Percentiles rank a stretch among this genome's conserved stretches.
Evolutionary conservation across 257 asterid species (phyloP).

Genomic region (Salvia miltiorrhiza): DNA sequence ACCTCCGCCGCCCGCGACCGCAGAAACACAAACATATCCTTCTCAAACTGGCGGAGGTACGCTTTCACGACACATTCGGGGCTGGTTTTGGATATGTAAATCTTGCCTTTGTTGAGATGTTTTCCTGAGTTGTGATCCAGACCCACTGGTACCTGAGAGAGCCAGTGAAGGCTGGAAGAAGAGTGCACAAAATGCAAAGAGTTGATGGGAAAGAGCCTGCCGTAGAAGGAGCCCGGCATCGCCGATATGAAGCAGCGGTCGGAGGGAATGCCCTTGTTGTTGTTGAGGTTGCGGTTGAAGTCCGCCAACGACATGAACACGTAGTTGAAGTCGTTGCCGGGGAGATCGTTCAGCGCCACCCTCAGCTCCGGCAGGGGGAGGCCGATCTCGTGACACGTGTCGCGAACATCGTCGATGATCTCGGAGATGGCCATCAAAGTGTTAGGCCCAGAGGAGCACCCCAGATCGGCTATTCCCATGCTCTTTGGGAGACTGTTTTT

Average conservation of each 20-base stretch:
- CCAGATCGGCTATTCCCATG: conserved; percentile 68
- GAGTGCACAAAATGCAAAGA: conserved; percentile 61
- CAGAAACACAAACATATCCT: conserved; percentile 45
- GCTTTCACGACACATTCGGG: conserved; percentile 36
- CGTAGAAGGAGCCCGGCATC: conserved; percentile 58
- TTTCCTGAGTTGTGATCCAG: conserved; percentile 8
- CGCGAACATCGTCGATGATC: conserved; percentile 29
- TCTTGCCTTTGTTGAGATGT: conserved; percentile 56
- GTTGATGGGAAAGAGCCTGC: conserved; percentile 50
- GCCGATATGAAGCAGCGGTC: conserved; percentile 44
- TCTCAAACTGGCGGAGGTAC: conserved; percentile 45
- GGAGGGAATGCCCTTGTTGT: conserved; percentile 23
- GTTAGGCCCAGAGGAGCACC: conserved; percentile 76
- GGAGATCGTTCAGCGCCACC: conserved; percentile 66
- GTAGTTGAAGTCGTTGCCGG: conserved; percentile 61
- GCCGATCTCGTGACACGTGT: not conserved
- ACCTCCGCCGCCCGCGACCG: conserved; percentile 54
- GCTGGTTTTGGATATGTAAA: conserved; percentile 61
- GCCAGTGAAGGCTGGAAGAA: conserved; percentile 81
- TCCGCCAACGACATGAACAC: conserved; percentile 49
- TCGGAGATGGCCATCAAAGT: conserved; percentile 30
- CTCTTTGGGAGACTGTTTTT: conserved; percentile 25
- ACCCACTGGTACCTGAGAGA: conserved; percentile 53
- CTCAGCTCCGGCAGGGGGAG: conserved; percentile 44
- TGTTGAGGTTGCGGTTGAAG: conserved; percentile 27